A percentile compares a stretch with the other conserved stretches of the same genome.
phyloP scores from a whole-genome alignment of 2,329 filamentous ascomycete species.

The Volutella citrinella region DNA sequence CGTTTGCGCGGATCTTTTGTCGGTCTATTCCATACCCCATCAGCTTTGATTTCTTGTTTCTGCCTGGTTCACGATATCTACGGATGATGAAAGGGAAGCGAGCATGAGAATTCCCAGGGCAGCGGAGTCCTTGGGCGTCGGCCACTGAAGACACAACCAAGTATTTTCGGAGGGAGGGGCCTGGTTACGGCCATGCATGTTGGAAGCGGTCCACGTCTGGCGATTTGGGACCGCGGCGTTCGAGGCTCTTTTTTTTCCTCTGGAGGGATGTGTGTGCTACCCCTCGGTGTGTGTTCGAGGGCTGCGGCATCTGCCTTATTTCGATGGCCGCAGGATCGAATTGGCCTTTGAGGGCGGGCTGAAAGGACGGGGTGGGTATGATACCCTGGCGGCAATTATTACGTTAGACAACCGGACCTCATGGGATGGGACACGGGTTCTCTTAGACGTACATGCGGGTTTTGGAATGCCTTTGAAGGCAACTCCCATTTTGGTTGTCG shows the following conservation, averaged over 20 bases:
- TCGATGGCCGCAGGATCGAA: slow-evolving; percentile 23
- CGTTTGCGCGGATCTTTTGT: slow-evolving; percentile 21
- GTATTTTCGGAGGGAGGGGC: too few species aligned
- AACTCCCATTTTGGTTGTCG: too few species aligned
- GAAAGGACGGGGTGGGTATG: slow-evolving; percentile 29
- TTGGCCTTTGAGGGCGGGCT: slow-evolving; percentile 19
- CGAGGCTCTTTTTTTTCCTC: slow-evolving; percentile 20
- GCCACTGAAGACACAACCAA: slow-evolving; percentile 24
- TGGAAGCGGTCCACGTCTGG: slow-evolving; percentile 14
- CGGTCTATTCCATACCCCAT: slow-evolving; percentile 27
- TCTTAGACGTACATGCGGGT: slow-evolving; percentile 23
- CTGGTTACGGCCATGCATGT: slow-evolving; percentile 18
- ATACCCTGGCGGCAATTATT: slow-evolving; percentile 36
- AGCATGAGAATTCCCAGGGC: slow-evolving; percentile 20
- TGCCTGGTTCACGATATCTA: slow-evolving; percentile 28
- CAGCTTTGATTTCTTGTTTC: slow-evolving; percentile 30
- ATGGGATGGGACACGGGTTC: slow-evolving; percentile 23
- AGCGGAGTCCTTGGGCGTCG: slow-evolving; percentile 21
- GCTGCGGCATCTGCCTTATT: slow-evolving; percentile 26
- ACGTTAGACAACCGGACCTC: slow-evolving; percentile 31
- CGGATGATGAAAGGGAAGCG: slow-evolving; percentile 26
- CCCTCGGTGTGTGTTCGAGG: slow-evolving; percentile 24
- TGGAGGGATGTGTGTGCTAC: slow-evolving; percentile 21
- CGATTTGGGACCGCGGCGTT: slow-evolving; percentile 23
- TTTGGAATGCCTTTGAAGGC: slow-evolving; percentile 10